phyloP scores from a whole-genome alignment of 306 rosid species.

The Dalbergia cultrata region DNA sequence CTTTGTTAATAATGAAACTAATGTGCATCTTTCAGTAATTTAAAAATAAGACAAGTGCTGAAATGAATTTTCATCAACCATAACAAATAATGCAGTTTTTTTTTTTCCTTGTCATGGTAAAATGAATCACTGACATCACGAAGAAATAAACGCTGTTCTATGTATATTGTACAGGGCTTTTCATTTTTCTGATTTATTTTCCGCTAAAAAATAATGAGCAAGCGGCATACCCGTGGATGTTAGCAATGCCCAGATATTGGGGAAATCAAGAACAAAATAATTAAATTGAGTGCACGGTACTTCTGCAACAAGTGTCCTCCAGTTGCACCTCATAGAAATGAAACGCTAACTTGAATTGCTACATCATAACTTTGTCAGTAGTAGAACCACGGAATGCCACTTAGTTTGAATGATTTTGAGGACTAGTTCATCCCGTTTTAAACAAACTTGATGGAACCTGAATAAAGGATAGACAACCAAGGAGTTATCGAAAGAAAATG shows the following conservation, averaged over 20 bases:
- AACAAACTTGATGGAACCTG: conserved; percentile 84
- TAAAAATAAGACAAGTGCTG: not conserved
- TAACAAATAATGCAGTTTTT: conserved; percentile 4
- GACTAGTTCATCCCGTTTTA: conserved; percentile 51
- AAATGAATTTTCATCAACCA: not conserved
- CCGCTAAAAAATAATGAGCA: not conserved
- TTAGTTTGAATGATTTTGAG: conserved; percentile 37
- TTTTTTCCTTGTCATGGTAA: not conserved
- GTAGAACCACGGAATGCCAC: conserved; percentile 18
- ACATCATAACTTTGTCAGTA: conserved; percentile 13
- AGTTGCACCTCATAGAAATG: conserved; percentile 37
- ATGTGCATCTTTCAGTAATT: not conserved
- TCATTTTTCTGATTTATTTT: conserved; percentile 19
- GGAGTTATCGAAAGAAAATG: conserved; percentile 19
- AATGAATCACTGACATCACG: not conserved
- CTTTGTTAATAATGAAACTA: not conserved
- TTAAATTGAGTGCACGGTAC: conserved; percentile 24
- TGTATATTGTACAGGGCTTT: not conserved
- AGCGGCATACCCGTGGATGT: not conserved
- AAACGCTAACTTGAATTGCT: conserved; percentile 19
- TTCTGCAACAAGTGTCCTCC: conserved; percentile 38
- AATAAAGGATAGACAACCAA: conserved; percentile 12
- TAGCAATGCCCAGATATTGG: not conserved
- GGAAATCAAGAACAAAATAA: conserved; percentile 39
- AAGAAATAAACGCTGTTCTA: conserved; percentile 25